Evolutionary conservation across 192 early-diverging fungal species (phyloP).

Genomic region (Nowakowskiella sp.): DNA sequence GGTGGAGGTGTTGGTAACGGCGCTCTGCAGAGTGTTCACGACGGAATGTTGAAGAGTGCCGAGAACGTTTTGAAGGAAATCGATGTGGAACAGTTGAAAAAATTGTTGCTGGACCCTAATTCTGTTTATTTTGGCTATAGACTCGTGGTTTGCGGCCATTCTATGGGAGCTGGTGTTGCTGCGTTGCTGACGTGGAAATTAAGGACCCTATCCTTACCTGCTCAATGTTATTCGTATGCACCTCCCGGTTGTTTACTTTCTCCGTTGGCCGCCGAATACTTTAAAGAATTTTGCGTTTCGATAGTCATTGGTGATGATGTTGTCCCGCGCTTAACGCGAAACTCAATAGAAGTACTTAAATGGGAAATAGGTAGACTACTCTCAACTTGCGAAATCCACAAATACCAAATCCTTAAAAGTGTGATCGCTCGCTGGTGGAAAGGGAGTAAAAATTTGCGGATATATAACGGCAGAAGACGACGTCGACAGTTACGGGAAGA

Average conservation of each 20-base stretch:
- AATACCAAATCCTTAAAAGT: constrained; percentile 16
- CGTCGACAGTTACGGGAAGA: constrained; percentile 4
- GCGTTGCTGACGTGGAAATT: no score
- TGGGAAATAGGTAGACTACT: constrained; percentile 17
- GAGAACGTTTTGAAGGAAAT: constrained; percentile 25
- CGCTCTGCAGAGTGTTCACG: constrained; percentile 10
- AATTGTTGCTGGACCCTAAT: constrained; percentile 10
- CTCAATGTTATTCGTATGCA: constrained; percentile 25
- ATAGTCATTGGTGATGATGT: constrained; percentile 38
- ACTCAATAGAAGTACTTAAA: constrained; percentile 35
- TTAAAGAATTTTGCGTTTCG: constrained; percentile 33
- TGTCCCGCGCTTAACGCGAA: constrained; percentile 30
- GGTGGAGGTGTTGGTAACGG: constrained; percentile 1
- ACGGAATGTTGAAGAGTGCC: constrained; percentile 25
- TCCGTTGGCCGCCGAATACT: constrained; percentile 18
- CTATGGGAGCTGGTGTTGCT: constrained; percentile 39
- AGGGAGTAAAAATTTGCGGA: neutral
- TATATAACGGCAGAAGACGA: no score
- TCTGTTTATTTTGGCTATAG: constrained; percentile 18
- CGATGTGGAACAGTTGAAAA: constrained; percentile 17
- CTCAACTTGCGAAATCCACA: constrained; percentile 17
- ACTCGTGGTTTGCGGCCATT: constrained; percentile 34
- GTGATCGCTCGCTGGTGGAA: constrained; percentile 2
- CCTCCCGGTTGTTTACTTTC: constrained; percentile 43
- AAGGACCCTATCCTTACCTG: constrained; percentile 3